Evolutionary conservation across 2,329 filamentous ascomycete genomes (phyloP), one percentile per base, ranked within the genome.

Genomic region (Stemphylium lycopersici): DNA sequence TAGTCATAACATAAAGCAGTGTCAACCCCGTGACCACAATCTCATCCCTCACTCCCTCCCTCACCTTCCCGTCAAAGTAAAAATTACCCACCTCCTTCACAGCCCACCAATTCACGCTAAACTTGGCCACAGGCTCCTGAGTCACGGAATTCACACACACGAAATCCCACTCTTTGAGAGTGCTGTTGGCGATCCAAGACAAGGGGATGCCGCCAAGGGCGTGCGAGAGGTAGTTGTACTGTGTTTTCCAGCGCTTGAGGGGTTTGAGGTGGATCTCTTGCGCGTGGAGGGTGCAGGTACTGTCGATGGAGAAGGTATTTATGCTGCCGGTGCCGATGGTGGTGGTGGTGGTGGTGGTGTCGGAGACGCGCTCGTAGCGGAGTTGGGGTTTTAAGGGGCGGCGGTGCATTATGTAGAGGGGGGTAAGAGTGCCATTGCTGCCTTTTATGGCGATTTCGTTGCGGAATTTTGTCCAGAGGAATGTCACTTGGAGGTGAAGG

Each of bases 181-280:
- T 56, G 31, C 41, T 52, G 29, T 49, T 62, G 6, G 61, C 40
- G 8, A 61, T 60, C 62, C 64, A 67, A 4, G 58, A 42, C 1
- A 67, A 46, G 3, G 58, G 4, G 44, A 33, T 0, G 57, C 47
- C 15, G 5, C 6, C 24, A 3, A 65, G 42, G 4, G 50, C 38
- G 2, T 48, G 55, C 10, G 64, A 67, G 26, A 65, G 56, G 18
- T 67, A 66, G 24, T 65, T 64, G 50, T 67, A 67, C 1, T 58
- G 46, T 15, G 59, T 63, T 29, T 61, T 58, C 61, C 57, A 63
- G 3, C 60, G 57, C 40, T 59, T 61, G 37, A 67, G 52, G 1
- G 62, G 64, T 33, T 61, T 61, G 18, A 67, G 37, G 8, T 22
- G n/a, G 2, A 67, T 47, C n/a, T 37, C 38, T n/a, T 49, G 55